Evolutionary conservation across 2,329 filamentous ascomycete species (phyloP).

Genomic region (Stachybotrys chlorohalonatus): DNA sequence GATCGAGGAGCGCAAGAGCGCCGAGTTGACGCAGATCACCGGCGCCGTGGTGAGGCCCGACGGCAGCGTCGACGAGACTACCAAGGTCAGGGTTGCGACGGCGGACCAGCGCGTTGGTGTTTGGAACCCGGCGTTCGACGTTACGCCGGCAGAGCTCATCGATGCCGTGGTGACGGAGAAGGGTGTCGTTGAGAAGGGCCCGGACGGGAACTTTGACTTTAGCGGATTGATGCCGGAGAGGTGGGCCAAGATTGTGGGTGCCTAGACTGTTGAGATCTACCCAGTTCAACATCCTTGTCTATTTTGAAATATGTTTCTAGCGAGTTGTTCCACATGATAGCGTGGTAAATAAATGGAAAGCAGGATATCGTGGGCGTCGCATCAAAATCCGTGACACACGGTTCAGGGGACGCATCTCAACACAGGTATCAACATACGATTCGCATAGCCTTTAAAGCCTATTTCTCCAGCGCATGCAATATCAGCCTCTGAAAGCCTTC

Average conservation of each 20-base stretch:
- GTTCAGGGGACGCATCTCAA: background rate
- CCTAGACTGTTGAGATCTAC: conserved; percentile 2
- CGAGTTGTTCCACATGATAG: background rate
- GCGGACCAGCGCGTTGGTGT: conserved; percentile 72
- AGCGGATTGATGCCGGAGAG: conserved; percentile 45
- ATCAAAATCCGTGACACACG: conserved; percentile 4
- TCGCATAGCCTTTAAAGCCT: conserved; percentile 2
- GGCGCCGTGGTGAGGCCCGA: conserved; percentile 62
- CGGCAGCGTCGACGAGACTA: conserved; percentile 52
- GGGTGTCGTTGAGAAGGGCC: conserved; percentile 72
- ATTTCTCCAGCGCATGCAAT: conserved; percentile 30
- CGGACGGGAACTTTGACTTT: conserved; percentile 61
- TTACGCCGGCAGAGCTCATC: conserved; percentile 81
- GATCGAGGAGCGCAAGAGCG: conserved; percentile 77
- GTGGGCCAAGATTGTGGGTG: conserved; percentile 30
- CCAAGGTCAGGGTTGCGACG: conserved; percentile 66
- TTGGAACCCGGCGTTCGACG: conserved; percentile 97
- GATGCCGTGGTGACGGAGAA: conserved; percentile 92
- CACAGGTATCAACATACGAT: conserved; percentile 6
- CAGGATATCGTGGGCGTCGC: background rate
- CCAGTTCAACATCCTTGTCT: background rate
- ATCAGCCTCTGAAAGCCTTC: conserved; percentile 63
- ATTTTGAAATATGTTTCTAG: background rate
- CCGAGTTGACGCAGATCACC: conserved; percentile 77
- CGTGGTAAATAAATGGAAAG: background rate